Evolutionary conservation across 1,139 yeast genomes (phyloP), one percentile per base, ranked within the genome.

Genomic region (Geotrichum macrosporum): DNA sequence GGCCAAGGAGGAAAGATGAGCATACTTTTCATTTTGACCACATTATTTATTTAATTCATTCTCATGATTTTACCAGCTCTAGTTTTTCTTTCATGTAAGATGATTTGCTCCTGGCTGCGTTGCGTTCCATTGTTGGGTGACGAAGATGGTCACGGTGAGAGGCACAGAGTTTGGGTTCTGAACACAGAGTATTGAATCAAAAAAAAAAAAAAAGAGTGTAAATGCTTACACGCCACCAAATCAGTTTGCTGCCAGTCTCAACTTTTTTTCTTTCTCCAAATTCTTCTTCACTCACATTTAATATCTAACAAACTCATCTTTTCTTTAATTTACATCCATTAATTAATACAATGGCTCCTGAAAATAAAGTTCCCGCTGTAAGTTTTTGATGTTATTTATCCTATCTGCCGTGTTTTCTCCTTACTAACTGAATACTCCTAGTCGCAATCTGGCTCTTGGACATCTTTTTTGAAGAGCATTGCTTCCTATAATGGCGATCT

Each of bases 401-500:
- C 4, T 37, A 15, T 5, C 8, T n/a, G 8, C 10, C 12, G 5
- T 6, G 20, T 9, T 20, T 39, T 10, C 12, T 13, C 13, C 8
- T 30, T 12, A 6, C 26, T 26, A 27, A 15, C 35, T 9, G 41
- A 47, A 12, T 24, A 16, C 22, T 19, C 20, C 12, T 15, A 45
- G 48, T 55, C 60, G 19, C 53, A 57, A 13, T 55, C 62, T 8
- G 54, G 59, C 59, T 46, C 58, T 12, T 49, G 57, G 48, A 42
- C 61, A 24, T 78, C 89, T 19, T 89, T 92, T 65, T 74, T 92
- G 58, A 86, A 87, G 69, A 86, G 96, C 47, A 80, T 92, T 59
- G 94, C 96, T 34, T 80, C 94, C 12, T 92, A 86, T 68, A 88
- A 89, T 58, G 98, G 98, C 35, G 98, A 92, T 64, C 72, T 92